These are phyloP conservation scores for Hondaea fermentalgiana DNA, from an alignment of 108 stramenopile genomes.

Conservation along the genomic window DNA sequence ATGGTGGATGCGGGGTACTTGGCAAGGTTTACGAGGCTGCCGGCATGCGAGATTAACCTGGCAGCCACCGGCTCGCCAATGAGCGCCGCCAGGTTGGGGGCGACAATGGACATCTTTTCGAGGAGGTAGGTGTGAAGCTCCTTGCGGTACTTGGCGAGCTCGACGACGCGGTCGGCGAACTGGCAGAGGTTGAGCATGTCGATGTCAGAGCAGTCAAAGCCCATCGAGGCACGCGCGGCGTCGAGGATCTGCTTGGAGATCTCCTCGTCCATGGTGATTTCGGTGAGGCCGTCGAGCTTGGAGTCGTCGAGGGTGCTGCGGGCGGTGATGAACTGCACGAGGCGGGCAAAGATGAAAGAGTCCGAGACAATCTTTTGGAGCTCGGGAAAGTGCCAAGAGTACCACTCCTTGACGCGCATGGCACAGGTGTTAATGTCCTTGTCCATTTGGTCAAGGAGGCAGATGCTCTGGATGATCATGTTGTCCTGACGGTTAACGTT, in stretches of 20 bases:
- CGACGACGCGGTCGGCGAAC: constrained; percentile 94
- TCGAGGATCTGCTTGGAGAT: constrained; percentile 72
- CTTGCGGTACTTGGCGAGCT: constrained; percentile 88
- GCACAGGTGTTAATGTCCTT: constrained; percentile 99
- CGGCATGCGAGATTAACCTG: constrained; percentile 95
- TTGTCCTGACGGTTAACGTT: constrained; percentile 95
- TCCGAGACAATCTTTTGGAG: constrained; percentile 60
- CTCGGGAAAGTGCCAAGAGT: constrained; percentile 99
- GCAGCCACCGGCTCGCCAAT: constrained; percentile 98
- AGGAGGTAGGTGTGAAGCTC: constrained; percentile 76
- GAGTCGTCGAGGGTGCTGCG: constrained; percentile 20
- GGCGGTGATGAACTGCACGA: constrained; percentile 43
- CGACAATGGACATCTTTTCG: constrained; percentile 92
- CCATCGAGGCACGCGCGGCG: constrained; percentile 89
- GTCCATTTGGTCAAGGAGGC: constrained; percentile 96
- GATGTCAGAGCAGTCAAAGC: constrained; percentile 90
- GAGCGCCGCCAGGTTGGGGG: constrained; percentile 89
- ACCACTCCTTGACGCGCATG: constrained; percentile 98
- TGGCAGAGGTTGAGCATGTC: constrained; percentile 94
- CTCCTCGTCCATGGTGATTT: constrained; percentile 78
- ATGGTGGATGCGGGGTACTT: constrained; percentile 99
- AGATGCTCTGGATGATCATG: constrained; percentile 99
- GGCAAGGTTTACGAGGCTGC: constrained; percentile 90
- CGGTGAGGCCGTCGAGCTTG: constrained; percentile 54
- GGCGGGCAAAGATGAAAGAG: constrained; percentile 57